These are phyloP conservation scores for Yarrowia deformans DNA, from an alignment of 805 yeast genomes.

Conservation along the genomic window DNA sequence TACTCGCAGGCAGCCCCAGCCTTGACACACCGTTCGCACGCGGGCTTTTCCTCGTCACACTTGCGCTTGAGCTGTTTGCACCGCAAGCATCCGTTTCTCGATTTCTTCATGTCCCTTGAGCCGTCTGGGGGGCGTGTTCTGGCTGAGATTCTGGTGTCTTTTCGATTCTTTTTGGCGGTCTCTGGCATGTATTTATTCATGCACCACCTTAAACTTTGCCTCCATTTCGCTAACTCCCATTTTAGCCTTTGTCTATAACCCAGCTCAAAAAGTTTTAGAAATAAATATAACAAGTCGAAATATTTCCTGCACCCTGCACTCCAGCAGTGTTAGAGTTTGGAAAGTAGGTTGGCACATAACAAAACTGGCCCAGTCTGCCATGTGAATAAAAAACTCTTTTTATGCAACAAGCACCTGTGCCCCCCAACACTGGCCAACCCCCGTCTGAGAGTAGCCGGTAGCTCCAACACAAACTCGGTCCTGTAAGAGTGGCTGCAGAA, in stretches of 20 bases:
- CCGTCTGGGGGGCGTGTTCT: background rate
- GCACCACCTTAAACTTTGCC: constrained; percentile 1
- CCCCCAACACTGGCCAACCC: too few relatives aligned
- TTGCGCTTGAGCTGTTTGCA: constrained; percentile 67
- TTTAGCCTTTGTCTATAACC: background rate
- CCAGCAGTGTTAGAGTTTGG: background rate
- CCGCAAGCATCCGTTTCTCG: constrained; percentile 36
- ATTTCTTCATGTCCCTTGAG: constrained; percentile 30
- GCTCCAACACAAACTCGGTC: too few relatives aligned
- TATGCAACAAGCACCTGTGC: too few relatives aligned
- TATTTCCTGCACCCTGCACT: too few relatives aligned
- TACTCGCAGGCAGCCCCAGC: constrained; percentile 64
- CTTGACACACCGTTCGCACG: constrained; percentile 63
- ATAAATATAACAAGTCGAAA: background rate
- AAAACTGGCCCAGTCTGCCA: background rate
- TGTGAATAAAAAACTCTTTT: background rate
- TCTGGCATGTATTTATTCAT: constrained; percentile 4
- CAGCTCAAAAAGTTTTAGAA: background rate
- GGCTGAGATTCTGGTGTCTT: background rate
- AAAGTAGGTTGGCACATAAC: background rate
- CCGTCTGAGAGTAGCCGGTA: too few relatives aligned
- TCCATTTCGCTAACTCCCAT: background rate
- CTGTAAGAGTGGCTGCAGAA: too few relatives aligned
- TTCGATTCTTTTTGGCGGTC: too few relatives aligned
- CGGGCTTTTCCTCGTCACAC: constrained; percentile 73